Evolutionary conservation across 2,329 filamentous ascomycete genomes (phyloP).

Genomic region (Helotiales sp.): DNA sequence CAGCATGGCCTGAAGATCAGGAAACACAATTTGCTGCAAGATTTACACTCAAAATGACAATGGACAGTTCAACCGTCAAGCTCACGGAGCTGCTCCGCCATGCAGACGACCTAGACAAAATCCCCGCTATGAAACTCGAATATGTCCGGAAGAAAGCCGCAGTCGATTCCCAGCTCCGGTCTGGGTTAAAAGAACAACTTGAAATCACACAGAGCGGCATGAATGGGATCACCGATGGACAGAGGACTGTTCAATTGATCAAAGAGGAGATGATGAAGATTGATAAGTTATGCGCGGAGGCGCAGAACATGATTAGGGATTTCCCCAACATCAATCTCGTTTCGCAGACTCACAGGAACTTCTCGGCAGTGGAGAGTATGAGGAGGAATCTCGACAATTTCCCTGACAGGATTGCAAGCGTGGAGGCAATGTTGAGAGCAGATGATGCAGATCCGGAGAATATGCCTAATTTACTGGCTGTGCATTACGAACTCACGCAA

Average conservation of each 20-base stretch:
- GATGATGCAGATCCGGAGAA: constrained; percentile 85
- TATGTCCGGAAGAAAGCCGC: constrained; percentile 92
- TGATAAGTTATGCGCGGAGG: constrained; percentile 94
- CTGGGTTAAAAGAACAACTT: constrained; percentile 86
- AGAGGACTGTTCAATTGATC: constrained; percentile 87
- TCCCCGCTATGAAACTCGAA: constrained; percentile 83
- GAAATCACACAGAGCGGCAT: constrained; percentile 94
- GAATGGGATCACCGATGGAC: constrained; percentile 82
- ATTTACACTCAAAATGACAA: constrained; percentile 26
- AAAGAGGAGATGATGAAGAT: constrained; percentile 99
- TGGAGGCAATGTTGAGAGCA: constrained; percentile 77
- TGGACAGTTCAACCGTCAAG: constrained; percentile 49
- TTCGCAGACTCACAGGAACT: constrained; percentile 94
- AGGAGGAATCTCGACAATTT: constrained; percentile 87
- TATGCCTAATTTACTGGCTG: constrained; percentile 86
- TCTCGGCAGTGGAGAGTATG: constrained; percentile 92
- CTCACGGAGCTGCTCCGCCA: constrained; percentile 92
- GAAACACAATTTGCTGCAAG: constrained; percentile 6
- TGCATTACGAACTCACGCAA: constrained; percentile 90
- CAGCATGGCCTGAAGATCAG: constrained; percentile 25
- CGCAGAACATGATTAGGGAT: constrained; percentile 95
- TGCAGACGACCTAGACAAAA: constrained; percentile 97
- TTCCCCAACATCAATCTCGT: constrained; percentile 91
- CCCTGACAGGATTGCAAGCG: constrained; percentile 69
- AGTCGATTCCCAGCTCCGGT: constrained; percentile 86